These are phyloP conservation scores for Tanacetum coccineum DNA, from an alignment of 129 eudicot species.

Conservation along the genomic window DNA sequence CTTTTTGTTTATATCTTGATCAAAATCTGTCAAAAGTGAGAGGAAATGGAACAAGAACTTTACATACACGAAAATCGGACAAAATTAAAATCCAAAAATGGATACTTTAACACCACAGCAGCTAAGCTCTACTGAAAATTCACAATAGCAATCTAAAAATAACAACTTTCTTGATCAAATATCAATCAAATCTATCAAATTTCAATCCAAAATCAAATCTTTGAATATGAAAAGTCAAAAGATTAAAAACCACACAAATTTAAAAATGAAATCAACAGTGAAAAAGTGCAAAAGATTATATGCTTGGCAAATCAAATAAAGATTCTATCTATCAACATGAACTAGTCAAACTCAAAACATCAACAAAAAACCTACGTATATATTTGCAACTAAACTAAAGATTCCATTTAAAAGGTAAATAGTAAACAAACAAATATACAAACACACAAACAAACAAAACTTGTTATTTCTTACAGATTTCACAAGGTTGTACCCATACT, in stretches of 20 bases:
- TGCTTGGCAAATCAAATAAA: slow-evolving; percentile 24
- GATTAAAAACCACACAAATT: background rate
- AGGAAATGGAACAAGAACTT: slow-evolving; percentile 9
- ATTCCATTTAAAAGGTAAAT: slow-evolving; percentile 18
- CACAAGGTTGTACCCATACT: slow-evolving; percentile 18
- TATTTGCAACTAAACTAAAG: slow-evolving; percentile 13
- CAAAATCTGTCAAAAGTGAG: slow-evolving; percentile 19
- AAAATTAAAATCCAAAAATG: no score
- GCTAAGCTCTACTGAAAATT: no score
- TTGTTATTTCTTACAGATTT: slow-evolving; percentile 24
- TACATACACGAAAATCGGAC: no score
- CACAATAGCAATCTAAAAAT: no score
- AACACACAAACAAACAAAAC: slow-evolving; percentile 12
- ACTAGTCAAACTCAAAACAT: slow-evolving; percentile 4
- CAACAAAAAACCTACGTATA: background rate
- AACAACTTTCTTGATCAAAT: no score
- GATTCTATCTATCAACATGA: slow-evolving; percentile 28
- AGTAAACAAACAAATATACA: slow-evolving; percentile 20
- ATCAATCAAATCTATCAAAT: background rate
- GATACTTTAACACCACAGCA: no score
- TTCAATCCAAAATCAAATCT: slow-evolving; percentile 9
- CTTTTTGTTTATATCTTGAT: slow-evolving; percentile 2
- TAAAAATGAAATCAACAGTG: background rate
- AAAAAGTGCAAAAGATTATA: slow-evolving; percentile 26
- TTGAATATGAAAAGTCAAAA: slow-evolving; percentile 16